Base-by-base conservation (phyloP, 768 basidiomycete species). In the Amylocystis lapponica region DNA sequence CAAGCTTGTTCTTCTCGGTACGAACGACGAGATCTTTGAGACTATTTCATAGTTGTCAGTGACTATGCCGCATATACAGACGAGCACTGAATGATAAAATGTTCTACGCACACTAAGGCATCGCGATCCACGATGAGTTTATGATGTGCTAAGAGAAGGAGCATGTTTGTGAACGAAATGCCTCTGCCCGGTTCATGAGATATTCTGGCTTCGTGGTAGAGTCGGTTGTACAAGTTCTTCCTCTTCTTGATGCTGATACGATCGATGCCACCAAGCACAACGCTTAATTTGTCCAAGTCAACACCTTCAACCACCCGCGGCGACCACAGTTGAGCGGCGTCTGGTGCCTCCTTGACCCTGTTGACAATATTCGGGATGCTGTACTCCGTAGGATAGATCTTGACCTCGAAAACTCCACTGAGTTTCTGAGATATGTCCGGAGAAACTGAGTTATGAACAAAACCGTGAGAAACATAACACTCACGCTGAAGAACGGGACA, bases 151-250 rank as follows among this genome's bases (percentile, higher is more conserved):
- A 98, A 67, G 34, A 97, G 66, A 26, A 86, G 59, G 3, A 98
- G 74, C 88, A 95, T 95, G 34, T 81, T 77, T 1, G 82, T 88
- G 69, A 97, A 97, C 19, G 89, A 86, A 47, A 98, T 90, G 8
- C 93, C 93, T 39, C 78, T 74, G 1, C 81, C 79, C 25, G 72
- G 74, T 47, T 84, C 75, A 48, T 82, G 79, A 3, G 80, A 75
- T 25, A 93, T 76, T 51, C 67, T 69, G 2, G 94, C 93, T 68
- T 97, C 95, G 56, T 95, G 86, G 54, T 85, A 92, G 1, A 97
- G 65, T 17, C 85, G 75, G 52, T 76, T 79, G 57, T 86, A 94
- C 17, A 82, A 65, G 3, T 72, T 73, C 50, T 85, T 75, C 31
- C 91, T 76, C 51, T 76, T 74, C 42, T 82, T 70, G 49, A 92